A percentile compares a stretch with the other conserved stretches of the same genome.
Conservation (phyloP, 345 rosid genomes). For the Eucalyptus victrix region DNA sequence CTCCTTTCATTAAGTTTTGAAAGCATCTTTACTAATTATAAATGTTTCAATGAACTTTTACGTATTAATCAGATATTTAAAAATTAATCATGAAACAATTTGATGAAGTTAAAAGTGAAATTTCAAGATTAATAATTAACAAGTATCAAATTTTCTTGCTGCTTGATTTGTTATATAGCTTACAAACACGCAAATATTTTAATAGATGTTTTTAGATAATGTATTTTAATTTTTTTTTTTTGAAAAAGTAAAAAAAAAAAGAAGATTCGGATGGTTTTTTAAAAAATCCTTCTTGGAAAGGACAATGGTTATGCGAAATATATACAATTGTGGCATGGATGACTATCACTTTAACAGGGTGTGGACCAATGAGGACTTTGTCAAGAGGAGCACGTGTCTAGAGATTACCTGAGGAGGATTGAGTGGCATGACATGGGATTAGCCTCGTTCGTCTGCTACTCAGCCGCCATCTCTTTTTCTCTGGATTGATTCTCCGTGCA, state of each 20-base stretch:
- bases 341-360: background rate
- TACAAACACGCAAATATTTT: background rate
- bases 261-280: background rate
- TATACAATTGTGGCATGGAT: background rate
- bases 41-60: background rate
- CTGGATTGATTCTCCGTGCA: background rate
- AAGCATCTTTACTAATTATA: background rate
- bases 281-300: background rate
- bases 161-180: background rate
- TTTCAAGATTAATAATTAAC: background rate
- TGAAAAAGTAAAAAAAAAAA: background rate
- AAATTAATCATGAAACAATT: no score
- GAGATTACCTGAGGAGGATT: background rate
- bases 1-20: background rate
- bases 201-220: background rate
- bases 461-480: background rate
- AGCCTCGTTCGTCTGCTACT: background rate
- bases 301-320: background rate
- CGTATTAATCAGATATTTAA: no score
- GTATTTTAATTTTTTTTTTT: background rate
- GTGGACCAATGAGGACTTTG: background rate
- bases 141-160: background rate
- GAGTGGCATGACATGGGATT: background rate
- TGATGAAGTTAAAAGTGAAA: background rate
- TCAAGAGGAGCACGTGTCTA: background rate